phyloP scores from a whole-genome alignment of 2,329 filamentous ascomycete species.

The Myriangium duriaei region DNA sequence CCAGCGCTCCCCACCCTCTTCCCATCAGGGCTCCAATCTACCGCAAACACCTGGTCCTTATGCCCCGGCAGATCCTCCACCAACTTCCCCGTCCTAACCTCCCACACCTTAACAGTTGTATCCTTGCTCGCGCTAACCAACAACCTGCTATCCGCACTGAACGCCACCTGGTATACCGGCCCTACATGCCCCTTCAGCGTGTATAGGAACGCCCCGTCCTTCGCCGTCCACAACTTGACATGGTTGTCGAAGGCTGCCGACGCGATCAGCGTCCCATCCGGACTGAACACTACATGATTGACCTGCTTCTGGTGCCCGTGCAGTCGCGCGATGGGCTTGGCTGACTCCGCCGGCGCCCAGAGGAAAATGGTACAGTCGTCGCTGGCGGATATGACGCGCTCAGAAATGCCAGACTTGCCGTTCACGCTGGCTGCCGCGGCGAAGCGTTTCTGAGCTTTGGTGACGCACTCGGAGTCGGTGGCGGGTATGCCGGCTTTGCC shows the following conservation, averaged over 20 bases:
- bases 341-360: slow-evolving; percentile 70
- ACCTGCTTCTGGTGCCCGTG: slow-evolving; percentile 95
- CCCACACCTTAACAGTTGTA: slow-evolving; percentile 90
- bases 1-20: slow-evolving; percentile 81
- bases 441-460: slow-evolving; percentile 69
- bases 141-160: slow-evolving; percentile 82
- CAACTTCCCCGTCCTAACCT: slow-evolving; percentile 73
- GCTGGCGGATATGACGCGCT: slow-evolving; percentile 77
- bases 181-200: slow-evolving; percentile 83
- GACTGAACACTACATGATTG: slow-evolving; percentile 89
- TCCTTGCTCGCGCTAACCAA: slow-evolving; percentile 83
- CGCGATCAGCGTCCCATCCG: slow-evolving; percentile 76
- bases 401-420: slow-evolving; percentile 41
- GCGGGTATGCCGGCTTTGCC: slow-evolving; percentile 52
- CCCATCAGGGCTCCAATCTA: slow-evolving; percentile 91
- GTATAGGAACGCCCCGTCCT: slow-evolving; percentile 65
- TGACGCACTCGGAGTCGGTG: slow-evolving; percentile 56
- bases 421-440: slow-evolving; percentile 65
- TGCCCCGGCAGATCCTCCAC: slow-evolving; percentile 76
- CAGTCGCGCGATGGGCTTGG: slow-evolving; percentile 76
- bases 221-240: slow-evolving; percentile 79
- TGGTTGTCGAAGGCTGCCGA: slow-evolving; percentile 89
- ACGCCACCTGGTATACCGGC: slow-evolving; percentile 83
- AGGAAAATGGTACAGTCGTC: slow-evolving; percentile 96
- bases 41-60: slow-evolving; percentile 82